Evolutionary conservation across 2,329 filamentous ascomycete species (phyloP).

Genomic region (Neurospora sp.): DNA sequence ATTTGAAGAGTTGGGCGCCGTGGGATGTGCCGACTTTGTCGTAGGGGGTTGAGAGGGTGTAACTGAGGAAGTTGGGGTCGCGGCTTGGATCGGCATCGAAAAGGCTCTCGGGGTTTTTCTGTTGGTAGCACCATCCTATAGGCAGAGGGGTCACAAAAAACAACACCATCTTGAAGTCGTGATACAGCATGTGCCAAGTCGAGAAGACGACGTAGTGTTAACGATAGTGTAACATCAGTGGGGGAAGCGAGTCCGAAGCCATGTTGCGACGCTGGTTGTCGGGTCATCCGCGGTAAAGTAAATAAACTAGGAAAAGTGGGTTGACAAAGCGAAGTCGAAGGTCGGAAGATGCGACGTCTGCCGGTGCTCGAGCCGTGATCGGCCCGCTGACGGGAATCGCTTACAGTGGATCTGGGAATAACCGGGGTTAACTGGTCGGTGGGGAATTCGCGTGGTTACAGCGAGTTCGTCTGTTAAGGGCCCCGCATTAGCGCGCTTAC

Average conservation of each 20-base stretch:
- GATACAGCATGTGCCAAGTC: not conserved
- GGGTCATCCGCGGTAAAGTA: not conserved
- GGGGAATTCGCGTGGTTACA: not conserved
- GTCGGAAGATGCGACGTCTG: not conserved
- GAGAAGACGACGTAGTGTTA: too few relatives aligned
- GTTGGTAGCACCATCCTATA: not conserved
- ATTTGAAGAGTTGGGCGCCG: constrained; percentile 29
- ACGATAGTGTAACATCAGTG: too few relatives aligned
- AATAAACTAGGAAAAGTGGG: not conserved
- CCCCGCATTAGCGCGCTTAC: not conserved
- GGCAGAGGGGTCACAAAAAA: not conserved
- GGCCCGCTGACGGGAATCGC: not conserved
- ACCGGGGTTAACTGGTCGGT: constrained; percentile 2
- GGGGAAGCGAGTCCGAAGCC: not conserved
- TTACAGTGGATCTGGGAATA: constrained; percentile 4
- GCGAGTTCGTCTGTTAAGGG: not conserved
- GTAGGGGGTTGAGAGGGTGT: constrained; percentile 11
- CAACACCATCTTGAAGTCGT: not conserved
- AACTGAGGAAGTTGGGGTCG: not conserved
- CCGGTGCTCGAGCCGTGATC: not conserved
- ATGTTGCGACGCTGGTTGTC: not conserved
- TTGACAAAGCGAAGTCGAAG: not conserved
- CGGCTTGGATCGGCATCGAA: not conserved
- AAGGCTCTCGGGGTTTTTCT: not conserved
- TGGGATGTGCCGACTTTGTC: constrained; percentile 30